Evolutionary conservation across 306 rosid genomes (phyloP).

Genomic region (Acacia acuminata): DNA sequence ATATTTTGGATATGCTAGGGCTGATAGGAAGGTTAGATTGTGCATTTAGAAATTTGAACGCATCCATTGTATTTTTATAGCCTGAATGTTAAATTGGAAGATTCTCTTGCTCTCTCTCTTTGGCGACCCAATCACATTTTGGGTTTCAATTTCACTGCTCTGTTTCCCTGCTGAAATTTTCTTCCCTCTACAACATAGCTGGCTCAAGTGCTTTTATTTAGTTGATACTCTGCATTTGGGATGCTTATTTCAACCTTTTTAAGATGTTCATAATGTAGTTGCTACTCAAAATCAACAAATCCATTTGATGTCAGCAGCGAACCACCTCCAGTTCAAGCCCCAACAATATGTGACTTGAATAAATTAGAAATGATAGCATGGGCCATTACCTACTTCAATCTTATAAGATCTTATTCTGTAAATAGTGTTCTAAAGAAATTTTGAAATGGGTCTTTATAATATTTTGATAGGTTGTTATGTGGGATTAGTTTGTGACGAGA

Average conservation of each 20-base stretch:
- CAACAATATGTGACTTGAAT: slow-evolving; percentile 53
- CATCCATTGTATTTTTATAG: not conserved
- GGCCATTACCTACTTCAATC: slow-evolving; percentile 17
- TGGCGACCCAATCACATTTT: not conserved
- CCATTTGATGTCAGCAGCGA: slow-evolving; percentile 75
- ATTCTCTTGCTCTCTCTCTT: not conserved
- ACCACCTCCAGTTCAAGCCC: slow-evolving; percentile 56
- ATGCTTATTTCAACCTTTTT: not conserved
- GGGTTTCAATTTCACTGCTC: not conserved
- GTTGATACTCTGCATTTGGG: not conserved
- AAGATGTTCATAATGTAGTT: slow-evolving; percentile 1
- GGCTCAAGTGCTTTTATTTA: not conserved
- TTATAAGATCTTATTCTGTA: not conserved
- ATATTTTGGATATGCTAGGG: slow-evolving; percentile 96
- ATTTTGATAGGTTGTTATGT: slow-evolving; percentile 5
- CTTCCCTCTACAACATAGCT: not conserved
- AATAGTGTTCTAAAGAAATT: not conserved
- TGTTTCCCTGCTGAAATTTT: not conserved
- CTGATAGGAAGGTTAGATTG: slow-evolving; percentile 83
- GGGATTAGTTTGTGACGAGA: not conserved
- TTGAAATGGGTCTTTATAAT: not conserved
- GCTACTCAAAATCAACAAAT: slow-evolving; percentile 57
- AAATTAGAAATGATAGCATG: slow-evolving; percentile 16
- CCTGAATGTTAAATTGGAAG: not conserved
- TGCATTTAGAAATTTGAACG: not conserved